These are phyloP conservation scores for Pseudomonodictys pantanalensis DNA, from an alignment of 495 filamentous ascomycete species.

Conservation along the genomic window DNA sequence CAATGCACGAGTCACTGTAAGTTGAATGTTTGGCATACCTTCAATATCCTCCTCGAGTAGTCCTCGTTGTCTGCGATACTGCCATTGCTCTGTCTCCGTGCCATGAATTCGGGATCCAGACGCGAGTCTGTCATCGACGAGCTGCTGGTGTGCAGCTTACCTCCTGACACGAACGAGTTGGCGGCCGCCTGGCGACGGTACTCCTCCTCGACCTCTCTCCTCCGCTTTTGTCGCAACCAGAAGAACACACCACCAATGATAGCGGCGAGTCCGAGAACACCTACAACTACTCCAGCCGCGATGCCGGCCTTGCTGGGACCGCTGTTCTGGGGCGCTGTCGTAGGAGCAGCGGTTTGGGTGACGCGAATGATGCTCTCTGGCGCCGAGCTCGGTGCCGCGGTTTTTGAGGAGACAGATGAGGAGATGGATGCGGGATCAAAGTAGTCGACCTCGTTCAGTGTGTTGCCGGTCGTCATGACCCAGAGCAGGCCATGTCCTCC, in stretches of 20 bases:
- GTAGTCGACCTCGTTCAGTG: constrained; percentile 26
- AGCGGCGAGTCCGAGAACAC: constrained; percentile 66
- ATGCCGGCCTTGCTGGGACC: constrained; percentile 69
- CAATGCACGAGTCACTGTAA: not conserved
- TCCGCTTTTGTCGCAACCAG: constrained; percentile 69
- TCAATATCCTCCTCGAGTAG: constrained; percentile 92
- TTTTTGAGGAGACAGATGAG: constrained; percentile 12
- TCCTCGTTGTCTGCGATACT: constrained; percentile 98
- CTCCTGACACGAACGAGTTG: constrained; percentile 60
- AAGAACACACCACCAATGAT: constrained; percentile 69
- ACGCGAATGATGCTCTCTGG: constrained; percentile 11
- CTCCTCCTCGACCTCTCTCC: constrained; percentile 73
- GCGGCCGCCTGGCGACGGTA: constrained; percentile 71
- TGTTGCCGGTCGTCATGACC: constrained; percentile 53
- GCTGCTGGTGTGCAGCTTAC: constrained; percentile 56
- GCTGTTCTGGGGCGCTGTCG: constrained; percentile 30
- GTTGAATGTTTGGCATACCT: constrained; percentile 55
- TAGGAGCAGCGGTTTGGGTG: constrained; percentile 15
- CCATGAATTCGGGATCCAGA: constrained; percentile 82
- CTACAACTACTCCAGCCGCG: constrained; percentile 84
- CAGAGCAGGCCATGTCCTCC: constrained; percentile 49
- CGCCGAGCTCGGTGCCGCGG: not conserved
- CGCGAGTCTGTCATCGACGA: constrained; percentile 72
- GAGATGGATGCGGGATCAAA: not conserved
- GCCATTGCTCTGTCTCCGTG: constrained; percentile 85